Evolutionary conservation across 1,139 yeast genomes (phyloP).

Genomic region (Yamadazyma triangularis): DNA sequence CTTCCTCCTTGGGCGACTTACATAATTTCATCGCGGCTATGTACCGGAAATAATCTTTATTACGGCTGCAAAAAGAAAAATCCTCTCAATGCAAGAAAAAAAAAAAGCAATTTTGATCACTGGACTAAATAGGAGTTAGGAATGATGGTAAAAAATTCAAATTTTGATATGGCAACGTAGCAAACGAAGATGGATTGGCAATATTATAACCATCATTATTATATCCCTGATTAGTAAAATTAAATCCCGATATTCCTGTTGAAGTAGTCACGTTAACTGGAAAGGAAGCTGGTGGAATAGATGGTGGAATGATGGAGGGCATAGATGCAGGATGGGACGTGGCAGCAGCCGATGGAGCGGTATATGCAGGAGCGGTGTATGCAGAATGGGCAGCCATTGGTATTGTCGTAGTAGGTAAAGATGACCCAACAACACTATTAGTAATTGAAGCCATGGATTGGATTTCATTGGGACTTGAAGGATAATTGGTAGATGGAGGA

Average conservation of each 20-base stretch:
- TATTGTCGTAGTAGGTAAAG: not conserved
- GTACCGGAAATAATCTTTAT: not conserved
- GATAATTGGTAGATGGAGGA: not conserved
- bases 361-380: too few relatives aligned
- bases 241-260: too few relatives aligned
- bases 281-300: not conserved
- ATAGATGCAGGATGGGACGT: not conserved
- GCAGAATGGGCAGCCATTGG: too few relatives aligned
- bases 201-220: too few relatives aligned
- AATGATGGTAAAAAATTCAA: not conserved
- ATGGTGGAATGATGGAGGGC: not conserved
- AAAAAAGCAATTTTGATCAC: too few relatives aligned
- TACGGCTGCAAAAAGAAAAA: not conserved
- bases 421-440: not conserved
- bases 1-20: not conserved
- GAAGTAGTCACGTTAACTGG: too few relatives aligned
- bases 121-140: not conserved
- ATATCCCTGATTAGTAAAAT: too few relatives aligned
- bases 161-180: not conserved
- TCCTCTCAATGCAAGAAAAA: too few relatives aligned
- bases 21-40: not conserved
- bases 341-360: too few relatives aligned
- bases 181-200: not conserved
- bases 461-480: not conserved
- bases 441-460: not conserved